phyloP scores from a whole-genome alignment of 2,329 filamentous ascomycete genomes.

The Hirsutella rhossiliensis region DNA sequence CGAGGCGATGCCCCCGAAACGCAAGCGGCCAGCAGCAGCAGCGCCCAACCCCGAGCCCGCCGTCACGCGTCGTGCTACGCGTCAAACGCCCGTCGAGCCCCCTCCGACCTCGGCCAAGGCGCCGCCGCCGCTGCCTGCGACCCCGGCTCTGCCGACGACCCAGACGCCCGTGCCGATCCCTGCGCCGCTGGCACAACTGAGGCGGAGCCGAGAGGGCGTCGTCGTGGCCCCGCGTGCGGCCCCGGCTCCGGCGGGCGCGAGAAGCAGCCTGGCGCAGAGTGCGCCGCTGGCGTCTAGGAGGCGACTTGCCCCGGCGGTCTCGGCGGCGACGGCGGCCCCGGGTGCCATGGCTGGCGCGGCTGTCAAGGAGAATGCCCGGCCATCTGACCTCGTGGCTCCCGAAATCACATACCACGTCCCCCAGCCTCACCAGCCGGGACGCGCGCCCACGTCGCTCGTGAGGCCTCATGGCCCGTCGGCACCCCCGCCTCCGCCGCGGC shows the following conservation, averaged over 20 bases:
- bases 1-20: constrained; percentile 23
- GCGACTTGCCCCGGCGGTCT: neutral
- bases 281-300: neutral
- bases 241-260: neutral
- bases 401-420: constrained; percentile 28
- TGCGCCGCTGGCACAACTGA: constrained; percentile 9
- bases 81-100: constrained; percentile 23
- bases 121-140: neutral
- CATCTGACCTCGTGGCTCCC: constrained; percentile 24
- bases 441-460: constrained; percentile 16
- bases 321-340: neutral
- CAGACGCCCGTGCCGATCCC: constrained; percentile 9
- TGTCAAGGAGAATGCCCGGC: constrained; percentile 7
- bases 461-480: constrained; percentile 20
- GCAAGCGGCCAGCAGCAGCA: constrained; percentile 20
- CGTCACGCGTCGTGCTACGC: constrained; percentile 22
- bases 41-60: neutral
- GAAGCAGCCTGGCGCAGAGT: neutral
- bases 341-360: constrained; percentile 1
- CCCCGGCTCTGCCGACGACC: constrained; percentile 4
- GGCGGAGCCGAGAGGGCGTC: constrained; percentile 9
- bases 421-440: constrained; percentile 11
- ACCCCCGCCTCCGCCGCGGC: constrained; percentile 13
- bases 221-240: neutral
- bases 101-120: constrained; percentile 8